Conservation (phyloP, 257 asterid species). For the Nicotiana tomentosiformis region DNA sequence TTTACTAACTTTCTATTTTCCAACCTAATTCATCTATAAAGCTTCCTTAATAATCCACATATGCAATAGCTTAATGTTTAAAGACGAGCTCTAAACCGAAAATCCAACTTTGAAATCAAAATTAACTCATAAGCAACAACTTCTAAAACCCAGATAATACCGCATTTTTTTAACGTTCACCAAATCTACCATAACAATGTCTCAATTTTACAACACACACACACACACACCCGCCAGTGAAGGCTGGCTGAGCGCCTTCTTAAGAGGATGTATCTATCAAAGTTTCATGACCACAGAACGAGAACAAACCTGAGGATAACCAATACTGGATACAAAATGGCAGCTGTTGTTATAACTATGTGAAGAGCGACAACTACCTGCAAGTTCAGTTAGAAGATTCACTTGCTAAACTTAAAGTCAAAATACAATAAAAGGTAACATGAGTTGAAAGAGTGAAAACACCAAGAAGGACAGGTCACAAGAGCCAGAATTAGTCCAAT, state of each 20-base stretch:
- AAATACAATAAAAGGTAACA: not conserved
- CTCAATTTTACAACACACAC: not conserved
- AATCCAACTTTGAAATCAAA: not conserved
- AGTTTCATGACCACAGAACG: not conserved
- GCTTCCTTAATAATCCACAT: not conserved
- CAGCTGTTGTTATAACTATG: conserved; percentile 53
- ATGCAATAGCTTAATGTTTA: not conserved
- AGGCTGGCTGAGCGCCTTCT: not conserved
- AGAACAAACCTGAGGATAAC: conserved; percentile 79
- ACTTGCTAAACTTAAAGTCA: not conserved
- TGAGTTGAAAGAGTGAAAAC: not conserved
- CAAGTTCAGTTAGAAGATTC: conserved; percentile 14
- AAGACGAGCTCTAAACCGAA: not conserved
- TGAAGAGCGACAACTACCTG: conserved; percentile 80
- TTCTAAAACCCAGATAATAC: not conserved
- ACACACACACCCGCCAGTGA: not conserved
- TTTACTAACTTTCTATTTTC: not conserved
- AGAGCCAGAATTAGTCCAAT: not conserved
- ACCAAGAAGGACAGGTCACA: conserved; percentile 1
- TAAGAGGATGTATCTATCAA: not conserved
- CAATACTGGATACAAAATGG: conserved; percentile 71
- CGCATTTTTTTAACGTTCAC: not conserved
- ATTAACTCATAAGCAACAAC: not conserved
- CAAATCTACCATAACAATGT: not conserved
- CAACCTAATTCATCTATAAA: not conserved